Conservation (phyloP, 305 asterid genomes). For the Solanum hybrid region DNA sequence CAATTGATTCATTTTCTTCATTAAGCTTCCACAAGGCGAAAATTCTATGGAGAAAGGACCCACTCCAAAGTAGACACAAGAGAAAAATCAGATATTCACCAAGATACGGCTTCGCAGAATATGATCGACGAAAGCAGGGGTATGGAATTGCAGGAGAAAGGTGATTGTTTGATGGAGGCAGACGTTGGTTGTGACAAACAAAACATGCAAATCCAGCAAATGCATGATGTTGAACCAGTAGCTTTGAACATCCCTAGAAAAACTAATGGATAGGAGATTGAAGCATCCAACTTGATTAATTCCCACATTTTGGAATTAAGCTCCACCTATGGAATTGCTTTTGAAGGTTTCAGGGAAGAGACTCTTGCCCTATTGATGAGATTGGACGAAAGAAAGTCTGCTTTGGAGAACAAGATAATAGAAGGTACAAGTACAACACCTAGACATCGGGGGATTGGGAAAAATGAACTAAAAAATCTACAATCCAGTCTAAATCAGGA, state of each 20-base stretch:
- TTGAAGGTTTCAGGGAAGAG: not conserved
- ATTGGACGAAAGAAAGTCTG: not conserved
- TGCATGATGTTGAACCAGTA: not conserved
- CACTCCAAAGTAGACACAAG: not conserved
- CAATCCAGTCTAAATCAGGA: not conserved
- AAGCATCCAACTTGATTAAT: not conserved
- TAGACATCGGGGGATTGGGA: not conserved
- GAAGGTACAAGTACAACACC: not conserved
- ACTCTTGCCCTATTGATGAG: not conserved
- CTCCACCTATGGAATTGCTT: not conserved
- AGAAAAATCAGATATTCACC: not conserved
- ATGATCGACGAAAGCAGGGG: not conserved
- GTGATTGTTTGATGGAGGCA: not conserved
- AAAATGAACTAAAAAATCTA: not conserved
- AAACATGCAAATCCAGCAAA: not conserved
- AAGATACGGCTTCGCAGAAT: not conserved
- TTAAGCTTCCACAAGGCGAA: not conserved
- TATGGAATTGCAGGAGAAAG: not conserved
- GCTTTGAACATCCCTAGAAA: not conserved
- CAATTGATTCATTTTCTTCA: not conserved
- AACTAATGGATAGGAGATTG: not conserved
- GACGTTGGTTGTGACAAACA: not conserved
- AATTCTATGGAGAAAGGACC: not conserved
- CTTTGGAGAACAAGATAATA: not conserved
- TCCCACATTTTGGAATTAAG: not conserved